Conservation (phyloP, 2,329 filamentous ascomycete genomes). For the Ceratocystis harringtonii region DNA sequence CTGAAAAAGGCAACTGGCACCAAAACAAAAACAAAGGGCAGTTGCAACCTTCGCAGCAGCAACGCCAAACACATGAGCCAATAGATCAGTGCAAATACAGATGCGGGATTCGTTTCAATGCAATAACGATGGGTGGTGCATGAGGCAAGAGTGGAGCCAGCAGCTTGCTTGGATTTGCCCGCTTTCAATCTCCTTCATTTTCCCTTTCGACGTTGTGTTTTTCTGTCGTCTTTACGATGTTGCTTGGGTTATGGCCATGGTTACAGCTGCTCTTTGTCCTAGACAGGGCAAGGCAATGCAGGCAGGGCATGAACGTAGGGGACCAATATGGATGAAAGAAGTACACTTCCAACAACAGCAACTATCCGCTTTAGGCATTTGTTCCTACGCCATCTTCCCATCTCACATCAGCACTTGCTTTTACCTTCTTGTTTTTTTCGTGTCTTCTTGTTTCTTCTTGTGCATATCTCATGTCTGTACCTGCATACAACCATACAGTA, state of each 20-base stretch:
- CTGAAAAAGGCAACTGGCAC: background rate
- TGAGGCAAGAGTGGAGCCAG: background rate
- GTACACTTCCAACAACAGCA: no score
- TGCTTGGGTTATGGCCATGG: no score
- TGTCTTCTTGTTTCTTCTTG: background rate
- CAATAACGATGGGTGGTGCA: background rate
- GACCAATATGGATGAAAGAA: no score
- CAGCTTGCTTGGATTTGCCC: background rate
- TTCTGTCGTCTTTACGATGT: no score
- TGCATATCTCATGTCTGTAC: background rate
- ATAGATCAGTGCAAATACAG: background rate
- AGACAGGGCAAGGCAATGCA: no score
- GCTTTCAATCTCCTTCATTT: background rate
- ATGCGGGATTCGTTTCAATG: background rate
- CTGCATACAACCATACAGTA: background rate
- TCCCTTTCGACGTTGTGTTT: background rate
- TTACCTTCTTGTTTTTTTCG: background rate
- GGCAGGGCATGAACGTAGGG: no score
- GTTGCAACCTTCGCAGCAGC: background rate
- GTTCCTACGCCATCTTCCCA: background rate
- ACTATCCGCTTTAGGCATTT: background rate
- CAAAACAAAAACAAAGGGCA: background rate
- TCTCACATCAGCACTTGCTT: background rate
- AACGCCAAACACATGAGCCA: background rate
- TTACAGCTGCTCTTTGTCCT: no score